Evolutionary conservation across 495 filamentous ascomycete species (phyloP).

Genomic region (Penicillium dipodomyicola): DNA sequence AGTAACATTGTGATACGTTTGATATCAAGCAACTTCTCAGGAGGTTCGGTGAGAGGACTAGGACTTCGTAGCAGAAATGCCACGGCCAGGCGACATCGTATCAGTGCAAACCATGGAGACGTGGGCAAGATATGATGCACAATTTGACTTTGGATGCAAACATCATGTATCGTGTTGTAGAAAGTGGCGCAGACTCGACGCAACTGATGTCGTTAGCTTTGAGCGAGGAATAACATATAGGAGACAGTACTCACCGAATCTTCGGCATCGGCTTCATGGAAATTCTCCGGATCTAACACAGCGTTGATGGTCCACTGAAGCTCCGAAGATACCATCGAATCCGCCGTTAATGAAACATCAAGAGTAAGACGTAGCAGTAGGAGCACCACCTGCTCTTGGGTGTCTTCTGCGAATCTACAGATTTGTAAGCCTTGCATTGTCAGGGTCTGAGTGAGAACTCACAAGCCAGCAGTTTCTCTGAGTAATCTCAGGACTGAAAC

Average conservation of each 20-base stretch:
- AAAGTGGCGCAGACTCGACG: slow-evolving; percentile 53
- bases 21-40: slow-evolving; percentile 50
- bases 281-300: slow-evolving; percentile 33
- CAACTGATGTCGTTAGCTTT: slow-evolving; percentile 42
- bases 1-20: slow-evolving; percentile 48
- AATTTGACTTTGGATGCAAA: slow-evolving; percentile 56
- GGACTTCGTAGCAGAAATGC: slow-evolving; percentile 62
- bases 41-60: slow-evolving; percentile 41
- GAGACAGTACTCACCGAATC: slow-evolving; percentile 28
- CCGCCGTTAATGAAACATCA: slow-evolving; percentile 50
- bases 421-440: slow-evolving; percentile 11
- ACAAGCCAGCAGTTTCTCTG: slow-evolving; percentile 31
- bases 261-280: slow-evolving; percentile 30
- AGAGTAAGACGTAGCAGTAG: slow-evolving; percentile 61
- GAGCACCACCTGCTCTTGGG: slow-evolving; percentile 31
- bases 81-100: slow-evolving; percentile 71
- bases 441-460: slow-evolving; percentile 2
- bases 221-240: neutral
- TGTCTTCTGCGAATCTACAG: slow-evolving; percentile 35
- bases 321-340: slow-evolving; percentile 37
- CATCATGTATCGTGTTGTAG: slow-evolving; percentile 47
- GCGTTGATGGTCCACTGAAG: slow-evolving; percentile 47
- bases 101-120: slow-evolving; percentile 52
- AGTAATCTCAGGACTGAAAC: slow-evolving; percentile 34
- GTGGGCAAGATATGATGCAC: slow-evolving; percentile 58